Evolutionary conservation across 2,329 filamentous ascomycete species (phyloP).

Genomic region (Akanthomyces uredinophilus): DNA sequence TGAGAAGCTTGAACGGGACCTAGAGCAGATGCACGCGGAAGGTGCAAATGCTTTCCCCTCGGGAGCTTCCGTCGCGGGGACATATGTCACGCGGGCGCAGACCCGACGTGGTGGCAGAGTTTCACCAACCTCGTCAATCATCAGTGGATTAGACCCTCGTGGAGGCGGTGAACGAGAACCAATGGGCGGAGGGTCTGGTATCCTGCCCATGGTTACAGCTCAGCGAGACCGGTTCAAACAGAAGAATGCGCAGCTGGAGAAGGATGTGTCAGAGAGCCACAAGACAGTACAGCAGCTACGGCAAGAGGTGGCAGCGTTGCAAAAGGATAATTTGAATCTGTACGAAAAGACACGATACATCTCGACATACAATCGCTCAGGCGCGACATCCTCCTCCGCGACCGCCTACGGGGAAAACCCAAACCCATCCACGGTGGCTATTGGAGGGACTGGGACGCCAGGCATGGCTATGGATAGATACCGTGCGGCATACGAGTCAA

Average conservation of each 20-base stretch:
- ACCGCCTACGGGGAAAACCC: conserved; percentile 66
- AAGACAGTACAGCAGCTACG: conserved; percentile 77
- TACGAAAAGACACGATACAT: conserved; percentile 98
- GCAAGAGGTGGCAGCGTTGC: conserved; percentile 84
- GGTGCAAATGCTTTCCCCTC: conserved; percentile 79
- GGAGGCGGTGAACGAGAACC: conserved; percentile 49
- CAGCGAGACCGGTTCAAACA: conserved; percentile 98
- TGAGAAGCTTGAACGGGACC: conserved; percentile 84
- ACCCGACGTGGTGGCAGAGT: conserved; percentile 62
- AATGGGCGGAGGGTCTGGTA: conserved; percentile 73
- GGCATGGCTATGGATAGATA: conserved; percentile 77
- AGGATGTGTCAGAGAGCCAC: conserved; percentile 81
- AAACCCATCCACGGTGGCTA: conserved; percentile 66
- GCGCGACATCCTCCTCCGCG: conserved; percentile 53
- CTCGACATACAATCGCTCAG: conserved; percentile 79
- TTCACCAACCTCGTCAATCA: conserved; percentile 95
- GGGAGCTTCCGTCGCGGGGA: conserved; percentile 87
- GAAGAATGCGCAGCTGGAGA: conserved; percentile 84
- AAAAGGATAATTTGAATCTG: conserved; percentile 91
- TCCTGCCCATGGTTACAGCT: conserved; percentile 95
- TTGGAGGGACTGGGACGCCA: conserved; percentile 51
- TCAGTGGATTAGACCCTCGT: conserved; percentile 85
- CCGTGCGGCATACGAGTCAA: conserved; percentile 86
- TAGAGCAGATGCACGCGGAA: conserved; percentile 82
- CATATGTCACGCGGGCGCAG: conserved; percentile 64